phyloP scores from a whole-genome alignment of 2,329 filamentous ascomycete genomes.

The Xylariaceae sp. region DNA sequence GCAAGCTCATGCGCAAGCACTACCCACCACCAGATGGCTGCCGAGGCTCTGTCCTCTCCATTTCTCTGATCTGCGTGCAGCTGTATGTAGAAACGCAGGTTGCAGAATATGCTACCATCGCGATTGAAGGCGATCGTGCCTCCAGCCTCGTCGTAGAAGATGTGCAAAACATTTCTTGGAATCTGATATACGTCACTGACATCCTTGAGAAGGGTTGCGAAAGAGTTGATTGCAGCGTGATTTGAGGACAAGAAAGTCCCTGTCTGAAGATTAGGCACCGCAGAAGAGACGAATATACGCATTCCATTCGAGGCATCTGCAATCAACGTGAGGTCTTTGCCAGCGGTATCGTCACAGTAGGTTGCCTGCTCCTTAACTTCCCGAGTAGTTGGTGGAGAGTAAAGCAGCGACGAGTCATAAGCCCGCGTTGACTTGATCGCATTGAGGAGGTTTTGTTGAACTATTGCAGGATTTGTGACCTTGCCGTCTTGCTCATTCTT shows the following conservation, averaged over 20 bases:
- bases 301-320: conserved; percentile 74
- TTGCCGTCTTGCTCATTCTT: conserved; percentile 50
- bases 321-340: conserved; percentile 73
- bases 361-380: conserved; percentile 81
- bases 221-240: conserved; percentile 67
- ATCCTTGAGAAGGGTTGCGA: conserved; percentile 72
- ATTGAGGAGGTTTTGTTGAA: conserved; percentile 75
- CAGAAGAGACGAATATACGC: conserved; percentile 72
- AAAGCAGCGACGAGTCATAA: conserved; percentile 75
- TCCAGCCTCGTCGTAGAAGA: conserved; percentile 83
- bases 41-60: conserved; percentile 65
- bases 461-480: conserved; percentile 64
- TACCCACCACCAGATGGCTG: conserved; percentile 88
- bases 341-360: conserved; percentile 81
- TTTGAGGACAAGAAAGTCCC: conserved; percentile 67
- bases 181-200: conserved; percentile 76
- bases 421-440: conserved; percentile 80
- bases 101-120: conserved; percentile 89
- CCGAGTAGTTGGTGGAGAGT: conserved; percentile 72
- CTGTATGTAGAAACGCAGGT: conserved; percentile 84
- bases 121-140: conserved; percentile 92
- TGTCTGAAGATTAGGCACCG: conserved; percentile 51
- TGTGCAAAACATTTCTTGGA: conserved; percentile 71
- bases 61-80: conserved; percentile 66
- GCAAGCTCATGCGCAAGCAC: conserved; percentile 95